phyloP scores from a whole-genome alignment of 1,284 basidiomycete genomes.

The Malassezia japonica region DNA sequence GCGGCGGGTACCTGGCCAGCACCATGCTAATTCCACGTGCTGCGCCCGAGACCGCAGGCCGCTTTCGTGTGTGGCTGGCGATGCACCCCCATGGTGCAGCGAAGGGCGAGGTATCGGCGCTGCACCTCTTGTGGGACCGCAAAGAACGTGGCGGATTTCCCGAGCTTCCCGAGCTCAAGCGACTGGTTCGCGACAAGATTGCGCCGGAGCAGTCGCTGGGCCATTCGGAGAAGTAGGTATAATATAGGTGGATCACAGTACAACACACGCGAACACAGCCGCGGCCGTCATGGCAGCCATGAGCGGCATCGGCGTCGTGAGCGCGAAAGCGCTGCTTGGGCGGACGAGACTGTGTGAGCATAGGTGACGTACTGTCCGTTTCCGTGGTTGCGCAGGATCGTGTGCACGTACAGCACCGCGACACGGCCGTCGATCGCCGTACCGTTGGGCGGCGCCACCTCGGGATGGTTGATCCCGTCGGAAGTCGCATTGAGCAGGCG shows the following conservation, averaged over 20 bases:
- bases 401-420: conserved; percentile 55
- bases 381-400: conserved; percentile 4
- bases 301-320: too few relatives aligned
- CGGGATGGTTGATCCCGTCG: conserved; percentile 60
- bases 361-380: not conserved
- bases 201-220: conserved; percentile 12
- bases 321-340: too few relatives aligned
- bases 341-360: not conserved
- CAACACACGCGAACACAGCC: not conserved
- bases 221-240: conserved; percentile 14
- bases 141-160: conserved; percentile 14
- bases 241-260: too few relatives aligned
- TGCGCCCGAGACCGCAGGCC: conserved; percentile 13
- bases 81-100: not conserved
- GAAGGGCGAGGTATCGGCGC: not conserved
- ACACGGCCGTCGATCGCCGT: conserved; percentile 75
- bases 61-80: conserved; percentile 14
- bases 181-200: conserved; percentile 14
- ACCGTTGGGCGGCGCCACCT: conserved; percentile 56
- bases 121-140: conserved; percentile 16
- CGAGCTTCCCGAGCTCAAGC: conserved; percentile 16
- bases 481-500: conserved; percentile 42
- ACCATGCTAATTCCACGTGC: conserved; percentile 12
- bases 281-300: too few relatives aligned
- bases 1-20: conserved; percentile 7